Evolutionary conservation across 116 monocot species (phyloP).

Genomic region (Trichopus zeylanicus): DNA sequence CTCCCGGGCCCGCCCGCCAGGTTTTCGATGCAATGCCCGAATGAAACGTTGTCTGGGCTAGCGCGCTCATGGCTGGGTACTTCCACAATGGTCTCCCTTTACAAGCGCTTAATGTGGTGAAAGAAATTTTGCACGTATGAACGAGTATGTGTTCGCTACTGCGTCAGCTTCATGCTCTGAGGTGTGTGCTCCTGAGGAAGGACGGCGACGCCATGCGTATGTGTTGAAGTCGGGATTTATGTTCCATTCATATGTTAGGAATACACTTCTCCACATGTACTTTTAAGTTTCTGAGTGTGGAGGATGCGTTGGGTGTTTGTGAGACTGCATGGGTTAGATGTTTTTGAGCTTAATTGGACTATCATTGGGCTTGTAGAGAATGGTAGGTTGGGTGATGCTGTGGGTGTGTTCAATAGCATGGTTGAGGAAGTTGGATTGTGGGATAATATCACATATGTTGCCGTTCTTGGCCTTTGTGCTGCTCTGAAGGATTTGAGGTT

Average conservation of each 20-base stretch:
- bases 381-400: conserved; percentile 16
- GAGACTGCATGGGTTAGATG: conserved; percentile 12
- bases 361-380: conserved; percentile 40
- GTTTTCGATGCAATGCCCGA: conserved; percentile 37
- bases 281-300: conserved; percentile 19
- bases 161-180: conserved; percentile 28
- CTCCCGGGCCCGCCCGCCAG: conserved; percentile 11
- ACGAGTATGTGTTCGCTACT: conserved; percentile 47
- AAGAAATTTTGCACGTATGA: conserved; percentile 4
- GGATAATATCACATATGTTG: conserved; percentile 50
- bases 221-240: conserved; percentile 38
- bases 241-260: conserved; percentile 23
- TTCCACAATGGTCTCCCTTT: conserved; percentile 25
- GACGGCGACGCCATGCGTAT: conserved; percentile 46
- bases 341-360: conserved; percentile 43
- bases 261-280: conserved; percentile 48
- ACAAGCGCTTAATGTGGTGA: conserved; percentile 23
- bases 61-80: conserved; percentile 43
- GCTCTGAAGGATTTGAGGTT: conserved; percentile 18
- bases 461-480: conserved; percentile 43
- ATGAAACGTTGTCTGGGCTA: conserved; percentile 35
- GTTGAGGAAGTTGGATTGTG: conserved; percentile 21
- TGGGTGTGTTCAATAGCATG: conserved; percentile 20
- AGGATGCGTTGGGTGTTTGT: conserved; percentile 25
- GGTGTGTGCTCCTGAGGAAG: conserved; percentile 19